Conservation (phyloP, 805 yeast species). For the Zygosaccharomyces bisporus region DNA sequence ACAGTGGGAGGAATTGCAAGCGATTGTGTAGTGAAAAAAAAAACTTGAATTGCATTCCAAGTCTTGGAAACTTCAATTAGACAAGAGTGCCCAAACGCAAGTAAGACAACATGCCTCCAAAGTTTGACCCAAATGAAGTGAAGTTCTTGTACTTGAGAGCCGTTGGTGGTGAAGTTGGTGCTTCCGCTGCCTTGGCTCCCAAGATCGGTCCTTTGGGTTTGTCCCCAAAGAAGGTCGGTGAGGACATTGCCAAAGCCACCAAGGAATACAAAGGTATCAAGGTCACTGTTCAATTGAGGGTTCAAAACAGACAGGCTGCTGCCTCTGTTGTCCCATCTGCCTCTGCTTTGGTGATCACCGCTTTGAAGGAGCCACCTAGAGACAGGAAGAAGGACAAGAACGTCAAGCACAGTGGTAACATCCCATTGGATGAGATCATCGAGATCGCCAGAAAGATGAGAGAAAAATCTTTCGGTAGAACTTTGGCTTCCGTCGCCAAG, state of each 20-base stretch:
- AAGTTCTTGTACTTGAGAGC: slow-evolving; percentile 98
- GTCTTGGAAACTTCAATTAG: slow-evolving; percentile 3
- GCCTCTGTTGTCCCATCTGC: slow-evolving; percentile 99
- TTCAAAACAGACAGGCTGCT: slow-evolving; percentile 99
- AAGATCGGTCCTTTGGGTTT: slow-evolving; percentile 99
- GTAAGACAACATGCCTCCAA: slow-evolving; percentile 77
- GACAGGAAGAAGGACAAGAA: slow-evolving; percentile 99
- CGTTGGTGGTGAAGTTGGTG: slow-evolving; percentile 99
- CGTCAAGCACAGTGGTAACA: slow-evolving; percentile 98
- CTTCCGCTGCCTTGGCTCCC: slow-evolving; percentile 99
- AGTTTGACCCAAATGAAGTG: slow-evolving; percentile 98
- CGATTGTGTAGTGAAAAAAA: slow-evolving; percentile 4
- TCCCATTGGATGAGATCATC: slow-evolving; percentile 91
- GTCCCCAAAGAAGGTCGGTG: slow-evolving; percentile 99
- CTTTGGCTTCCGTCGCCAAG: slow-evolving; percentile 92
- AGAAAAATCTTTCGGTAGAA: slow-evolving; percentile 97
- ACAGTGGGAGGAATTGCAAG: slow-evolving; percentile 1
- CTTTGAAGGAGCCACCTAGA: slow-evolving; percentile 99
- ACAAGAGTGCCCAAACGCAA: slow-evolving; percentile 18
- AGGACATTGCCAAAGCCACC: slow-evolving; percentile 99
- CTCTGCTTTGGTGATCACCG: slow-evolving; percentile 97
- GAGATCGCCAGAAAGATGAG: slow-evolving; percentile 98
- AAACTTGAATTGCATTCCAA: slow-evolving; percentile 2
- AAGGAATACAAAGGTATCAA: slow-evolving; percentile 98
- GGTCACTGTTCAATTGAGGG: slow-evolving; percentile 97